Conservation (phyloP, 805 yeast genomes). For the Candida adriatica region DNA sequence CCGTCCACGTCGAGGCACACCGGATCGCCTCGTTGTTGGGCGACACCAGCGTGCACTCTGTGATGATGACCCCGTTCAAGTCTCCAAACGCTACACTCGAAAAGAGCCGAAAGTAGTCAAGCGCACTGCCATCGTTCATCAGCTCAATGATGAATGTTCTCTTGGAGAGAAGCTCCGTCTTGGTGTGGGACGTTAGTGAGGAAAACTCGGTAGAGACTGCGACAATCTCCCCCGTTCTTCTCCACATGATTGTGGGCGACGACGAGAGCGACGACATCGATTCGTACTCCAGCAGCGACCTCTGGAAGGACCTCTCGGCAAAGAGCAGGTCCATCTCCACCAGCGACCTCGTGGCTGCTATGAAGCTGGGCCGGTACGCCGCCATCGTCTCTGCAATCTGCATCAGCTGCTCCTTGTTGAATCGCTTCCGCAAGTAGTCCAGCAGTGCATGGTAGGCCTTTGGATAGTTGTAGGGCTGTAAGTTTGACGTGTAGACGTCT, state of each 20-base stretch:
- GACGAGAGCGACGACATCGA: conserved; percentile 46
- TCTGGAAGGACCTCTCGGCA: conserved; percentile 51
- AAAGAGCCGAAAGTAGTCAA: conserved; percentile 66
- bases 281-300: conserved; percentile 52
- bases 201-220: conserved; percentile 72
- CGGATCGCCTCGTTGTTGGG: conserved; percentile 37
- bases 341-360: conserved; percentile 65
- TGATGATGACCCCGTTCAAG: conserved; percentile 32
- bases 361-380: conserved; percentile 65
- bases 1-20: conserved; percentile 81
- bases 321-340: conserved; percentile 65
- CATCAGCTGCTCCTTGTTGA: conserved; percentile 63
- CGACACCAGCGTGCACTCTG: conserved; percentile 31
- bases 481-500: conserved; percentile 77
- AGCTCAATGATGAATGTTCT: conserved; percentile 69
- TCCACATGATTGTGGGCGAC: conserved; percentile 79
- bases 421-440: conserved; percentile 67
- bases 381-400: conserved; percentile 41
- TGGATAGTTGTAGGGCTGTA: conserved; percentile 81
- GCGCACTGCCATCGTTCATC: conserved; percentile 73
- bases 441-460: conserved; percentile 85
- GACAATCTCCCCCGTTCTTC: conserved; percentile 80
- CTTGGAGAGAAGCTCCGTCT: conserved; percentile 49
- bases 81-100: conserved; percentile 47
- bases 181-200: conserved; percentile 57